Base-by-base conservation (phyloP, 306 rosid species). In the Begonia masoniana region DNA sequence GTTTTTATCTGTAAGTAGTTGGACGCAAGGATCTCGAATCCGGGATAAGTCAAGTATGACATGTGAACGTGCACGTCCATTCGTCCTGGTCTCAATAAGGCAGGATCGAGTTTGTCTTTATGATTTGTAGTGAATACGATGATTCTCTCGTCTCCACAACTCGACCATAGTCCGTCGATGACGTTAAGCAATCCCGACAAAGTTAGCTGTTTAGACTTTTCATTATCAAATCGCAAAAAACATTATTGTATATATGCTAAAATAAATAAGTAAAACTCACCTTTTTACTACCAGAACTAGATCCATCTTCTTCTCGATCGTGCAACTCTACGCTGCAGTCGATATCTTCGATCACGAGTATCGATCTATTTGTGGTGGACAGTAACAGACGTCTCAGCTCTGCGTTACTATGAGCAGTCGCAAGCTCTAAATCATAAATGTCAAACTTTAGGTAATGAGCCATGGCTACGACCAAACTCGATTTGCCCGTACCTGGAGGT, bases 401-500 rank as follows among this genome's bases (percentile, higher is more conserved):
- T 1, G 36, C 54, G 23, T 82, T 72, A 46, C 23, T 17, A 0
- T 0, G 3, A 1, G 74, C 36, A 15, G 7, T 2, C 0, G 80
- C 59, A 19, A 72, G 89, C 70, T 78, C 85, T 63, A 82, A 61
- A 16, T 81, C 84, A 49, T 74, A 81, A 41, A 77, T 47, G 54
- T 77, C 74, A 47, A 68, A 81, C 69, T 66, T 69, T 3, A 81
- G 75, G 55, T 77, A 57, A 52, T 69, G 56, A 16, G 75, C 75
- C 88, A 81, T 74, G 53, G 82, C 71, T 14, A 79, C 79, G 54
- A 81, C 61, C 58, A 77, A 51, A 52, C 88, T 81, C 0, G 84
- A 66, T 45, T 77, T 77, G 6, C 84, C 82, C 1, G 88, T 81
- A 1, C 84, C 80, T 3, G 84, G 82, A 50, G 88, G 84, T 10